These are phyloP conservation scores for Pistacia atlantica DNA, from an alignment of 345 rosid genomes.

Conservation along the genomic window DNA sequence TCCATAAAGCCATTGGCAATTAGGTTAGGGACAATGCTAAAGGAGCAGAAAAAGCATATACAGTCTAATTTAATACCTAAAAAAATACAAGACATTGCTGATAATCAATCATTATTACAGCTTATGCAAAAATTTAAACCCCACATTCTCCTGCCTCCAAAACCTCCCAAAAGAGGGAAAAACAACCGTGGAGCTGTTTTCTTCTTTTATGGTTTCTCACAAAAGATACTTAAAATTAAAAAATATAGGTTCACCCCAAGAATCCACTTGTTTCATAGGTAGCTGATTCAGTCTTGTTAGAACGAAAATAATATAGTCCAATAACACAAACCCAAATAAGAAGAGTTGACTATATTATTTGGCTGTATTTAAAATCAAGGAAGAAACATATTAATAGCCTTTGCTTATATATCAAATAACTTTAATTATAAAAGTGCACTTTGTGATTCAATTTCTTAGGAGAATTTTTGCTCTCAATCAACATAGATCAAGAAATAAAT, in stretches of 20 bases:
- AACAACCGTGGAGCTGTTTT: background rate
- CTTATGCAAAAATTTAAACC: background rate
- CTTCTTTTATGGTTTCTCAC: too few species aligned
- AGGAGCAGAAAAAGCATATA: conserved; percentile 6
- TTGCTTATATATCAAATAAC: background rate
- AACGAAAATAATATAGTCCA: background rate
- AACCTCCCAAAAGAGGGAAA: background rate
- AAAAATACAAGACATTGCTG: background rate
- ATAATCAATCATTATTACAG: background rate
- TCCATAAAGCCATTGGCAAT: conserved; percentile 1
- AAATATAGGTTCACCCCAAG: background rate
- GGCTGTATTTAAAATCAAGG: background rate
- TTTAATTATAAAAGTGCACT: background rate
- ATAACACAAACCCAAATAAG: background rate
- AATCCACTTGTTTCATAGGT: background rate
- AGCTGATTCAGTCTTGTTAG: background rate
- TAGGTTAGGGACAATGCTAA: background rate
- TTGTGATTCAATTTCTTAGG: background rate
- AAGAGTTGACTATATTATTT: background rate
- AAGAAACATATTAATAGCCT: background rate
- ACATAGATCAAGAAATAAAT: background rate
- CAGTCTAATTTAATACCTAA: background rate
- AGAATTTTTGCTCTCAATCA: background rate
- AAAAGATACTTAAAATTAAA: background rate
- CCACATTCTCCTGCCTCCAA: background rate